phyloP scores from a whole-genome alignment of 1,284 basidiomycete species.

The Moniliophthora roreri region DNA sequence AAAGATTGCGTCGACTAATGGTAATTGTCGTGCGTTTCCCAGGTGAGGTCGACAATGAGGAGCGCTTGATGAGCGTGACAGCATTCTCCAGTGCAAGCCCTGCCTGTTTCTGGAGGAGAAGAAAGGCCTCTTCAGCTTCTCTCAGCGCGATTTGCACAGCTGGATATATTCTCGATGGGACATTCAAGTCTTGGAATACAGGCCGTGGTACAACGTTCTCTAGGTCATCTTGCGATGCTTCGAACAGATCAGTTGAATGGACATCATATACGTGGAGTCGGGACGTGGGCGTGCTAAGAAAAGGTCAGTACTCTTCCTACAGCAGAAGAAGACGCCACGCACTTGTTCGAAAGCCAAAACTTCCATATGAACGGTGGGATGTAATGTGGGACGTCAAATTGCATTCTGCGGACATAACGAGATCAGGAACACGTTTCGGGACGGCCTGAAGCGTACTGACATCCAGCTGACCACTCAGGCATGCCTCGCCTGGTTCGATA shows the following conservation, averaged over 20 bases:
- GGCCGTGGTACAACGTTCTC: conserved; percentile 27
- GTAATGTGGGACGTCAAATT: conserved; percentile 28
- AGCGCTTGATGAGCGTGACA: conserved; percentile 24
- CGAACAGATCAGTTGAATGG: conserved; percentile 46
- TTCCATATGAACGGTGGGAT: conserved; percentile 41
- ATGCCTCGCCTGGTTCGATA: too few relatives aligned
- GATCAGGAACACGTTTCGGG: not conserved
- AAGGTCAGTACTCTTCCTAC: not conserved
- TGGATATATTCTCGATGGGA: conserved; percentile 25
- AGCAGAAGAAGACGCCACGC: conserved; percentile 7
- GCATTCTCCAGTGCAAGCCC: conserved; percentile 37
- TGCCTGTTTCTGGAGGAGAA: conserved; percentile 38
- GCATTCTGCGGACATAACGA: conserved; percentile 5
- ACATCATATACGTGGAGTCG: conserved; percentile 53
- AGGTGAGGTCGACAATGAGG: conserved; percentile 7
- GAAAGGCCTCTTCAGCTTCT: conserved; percentile 41
- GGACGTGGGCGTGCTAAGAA: conserved; percentile 23
- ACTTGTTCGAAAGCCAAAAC: conserved; percentile 41
- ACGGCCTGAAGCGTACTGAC: too few relatives aligned
- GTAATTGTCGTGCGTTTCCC: conserved; percentile 17
- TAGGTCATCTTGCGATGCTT: conserved; percentile 31
- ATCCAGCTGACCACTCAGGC: too few relatives aligned
- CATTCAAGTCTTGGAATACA: conserved; percentile 45
- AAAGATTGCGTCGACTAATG: conserved; percentile 26
- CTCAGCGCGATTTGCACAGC: conserved; percentile 33